Evolutionary conservation across 2,329 filamentous ascomycete genomes (phyloP), one percentile per base, ranked within the genome.

Genomic region (Aspergillus clavatus): DNA sequence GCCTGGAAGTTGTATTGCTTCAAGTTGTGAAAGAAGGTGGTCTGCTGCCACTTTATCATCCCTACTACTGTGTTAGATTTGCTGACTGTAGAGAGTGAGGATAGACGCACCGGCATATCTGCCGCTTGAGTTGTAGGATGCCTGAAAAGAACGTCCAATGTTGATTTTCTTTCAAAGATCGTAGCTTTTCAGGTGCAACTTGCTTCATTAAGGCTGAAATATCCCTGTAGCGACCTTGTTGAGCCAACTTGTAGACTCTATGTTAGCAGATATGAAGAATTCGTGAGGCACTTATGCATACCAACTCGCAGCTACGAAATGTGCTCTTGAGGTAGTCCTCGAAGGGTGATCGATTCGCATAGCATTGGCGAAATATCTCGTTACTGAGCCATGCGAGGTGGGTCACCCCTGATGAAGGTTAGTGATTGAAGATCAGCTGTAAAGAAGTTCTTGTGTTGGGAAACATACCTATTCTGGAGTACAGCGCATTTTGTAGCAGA

Each of bases 311-410:
- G 45, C 83, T 77, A 4, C 86, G 81, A 55, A 87, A 88, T 0
- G 77, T 82, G 26, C 87, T 79, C 55, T 85, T 87, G 24, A 96
- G 75, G 40, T 82, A 78, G 55, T 97, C 91, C 51, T 95, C 89
- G 35, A 90, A 80, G 0, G 83, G 77, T 27, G 77, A 76, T 38
- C 73, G 72, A n/a, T 72, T 69, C 3, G 76, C 72, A 59, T 95
- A 85, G 52, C 87, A 89, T 42, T 82, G 77, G 12, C 89, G 74
- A 46, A 95, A 89, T 0, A 88, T 74, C 51, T 94, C 84, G 58
- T 83, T 75, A 67, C 31, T 86, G 77, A 54, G 81, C 64, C 68
- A 71, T 7, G 73, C 64, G 23, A 83, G 67, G 54, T 81, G 75
- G 7, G 71, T 70, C 29, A 80, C 68, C 4, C 81, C 76, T 76